Evolutionary conservation across 2,329 filamentous ascomycete genomes (phyloP).

Genomic region (Rhinocladiella similis): DNA sequence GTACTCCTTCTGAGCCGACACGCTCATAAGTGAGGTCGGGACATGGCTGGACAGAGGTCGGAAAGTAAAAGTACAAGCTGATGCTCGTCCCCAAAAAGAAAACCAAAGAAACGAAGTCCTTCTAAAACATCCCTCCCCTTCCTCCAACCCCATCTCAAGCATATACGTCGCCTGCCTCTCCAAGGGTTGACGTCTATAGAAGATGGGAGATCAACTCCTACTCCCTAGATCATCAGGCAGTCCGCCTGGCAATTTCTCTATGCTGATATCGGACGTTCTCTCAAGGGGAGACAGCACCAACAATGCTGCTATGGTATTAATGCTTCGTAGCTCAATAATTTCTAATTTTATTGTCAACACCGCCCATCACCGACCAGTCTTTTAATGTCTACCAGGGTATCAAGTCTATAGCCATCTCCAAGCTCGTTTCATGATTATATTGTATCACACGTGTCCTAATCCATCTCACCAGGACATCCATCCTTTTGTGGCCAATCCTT

Average conservation of each 20-base stretch:
- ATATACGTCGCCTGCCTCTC: slow-evolving; percentile 36
- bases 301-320: background rate
- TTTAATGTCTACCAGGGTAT: slow-evolving; percentile 1
- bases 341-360: background rate
- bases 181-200: slow-evolving; percentile 50
- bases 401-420: background rate
- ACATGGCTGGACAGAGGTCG: background rate
- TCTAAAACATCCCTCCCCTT: background rate
- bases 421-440: background rate
- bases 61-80: too few species aligned
- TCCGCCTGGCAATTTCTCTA: slow-evolving; percentile 23
- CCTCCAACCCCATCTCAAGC: slow-evolving; percentile 35
- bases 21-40: background rate
- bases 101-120: background rate
- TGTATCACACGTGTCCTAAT: too few species aligned
- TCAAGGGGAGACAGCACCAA: slow-evolving; percentile 23
- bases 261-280: slow-evolving; percentile 30
- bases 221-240: slow-evolving; percentile 32
- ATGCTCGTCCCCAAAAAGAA: background rate
- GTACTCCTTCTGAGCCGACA: too few species aligned
- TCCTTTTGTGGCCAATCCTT: too few species aligned
- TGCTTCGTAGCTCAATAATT: background rate
- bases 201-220: slow-evolving; percentile 44
- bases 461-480: too few species aligned
- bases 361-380: too few species aligned